phyloP scores from a whole-genome alignment of 2,329 filamentous ascomycete species.

The Mollisia scopiformis region DNA sequence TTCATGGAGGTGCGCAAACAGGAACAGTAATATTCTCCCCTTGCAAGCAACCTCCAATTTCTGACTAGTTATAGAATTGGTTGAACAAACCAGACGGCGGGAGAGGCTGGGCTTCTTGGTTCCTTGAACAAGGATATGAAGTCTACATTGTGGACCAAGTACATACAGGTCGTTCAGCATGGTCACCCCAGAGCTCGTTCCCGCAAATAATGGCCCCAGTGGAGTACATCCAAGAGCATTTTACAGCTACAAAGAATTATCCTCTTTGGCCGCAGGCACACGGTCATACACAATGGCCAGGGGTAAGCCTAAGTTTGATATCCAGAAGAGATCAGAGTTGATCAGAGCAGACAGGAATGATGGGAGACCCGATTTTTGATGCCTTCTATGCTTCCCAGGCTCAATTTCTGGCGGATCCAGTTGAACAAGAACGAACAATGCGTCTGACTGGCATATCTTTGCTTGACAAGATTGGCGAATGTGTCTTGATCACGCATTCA shows the following conservation, averaged over 20 bases:
- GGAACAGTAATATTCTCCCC: conserved; percentile 27
- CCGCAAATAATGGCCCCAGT: conserved; percentile 17
- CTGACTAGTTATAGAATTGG: conserved; percentile 39
- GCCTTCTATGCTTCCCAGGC: conserved; percentile 43
- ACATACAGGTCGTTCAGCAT: conserved; percentile 26
- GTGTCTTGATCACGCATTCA: conserved; percentile 41
- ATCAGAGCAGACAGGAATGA: conserved; percentile 21
- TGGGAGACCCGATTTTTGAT: conserved; percentile 31
- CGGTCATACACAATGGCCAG: conserved; percentile 45
- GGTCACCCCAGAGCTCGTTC: conserved; percentile 21
- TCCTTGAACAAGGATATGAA: conserved; percentile 47
- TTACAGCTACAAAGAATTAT: conserved; percentile 30
- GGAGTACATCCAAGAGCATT: conserved; percentile 29
- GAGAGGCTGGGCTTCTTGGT: conserved; percentile 50
- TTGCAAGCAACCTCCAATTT: neutral
- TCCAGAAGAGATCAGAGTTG: neutral
- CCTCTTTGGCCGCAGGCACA: conserved; percentile 38
- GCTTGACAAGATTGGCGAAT: conserved; percentile 26
- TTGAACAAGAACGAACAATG: conserved; percentile 41
- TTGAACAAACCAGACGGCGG: conserved; percentile 51
- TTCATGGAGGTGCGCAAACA: conserved; percentile 30
- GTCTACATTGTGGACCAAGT: conserved; percentile 44
- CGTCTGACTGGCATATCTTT: conserved; percentile 44
- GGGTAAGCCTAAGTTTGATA: conserved; percentile 23
- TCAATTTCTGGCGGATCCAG: conserved; percentile 39